Evolutionary conservation across 169 alveolate species (phyloP).

Genomic region (Cystoisospora suis): DNA sequence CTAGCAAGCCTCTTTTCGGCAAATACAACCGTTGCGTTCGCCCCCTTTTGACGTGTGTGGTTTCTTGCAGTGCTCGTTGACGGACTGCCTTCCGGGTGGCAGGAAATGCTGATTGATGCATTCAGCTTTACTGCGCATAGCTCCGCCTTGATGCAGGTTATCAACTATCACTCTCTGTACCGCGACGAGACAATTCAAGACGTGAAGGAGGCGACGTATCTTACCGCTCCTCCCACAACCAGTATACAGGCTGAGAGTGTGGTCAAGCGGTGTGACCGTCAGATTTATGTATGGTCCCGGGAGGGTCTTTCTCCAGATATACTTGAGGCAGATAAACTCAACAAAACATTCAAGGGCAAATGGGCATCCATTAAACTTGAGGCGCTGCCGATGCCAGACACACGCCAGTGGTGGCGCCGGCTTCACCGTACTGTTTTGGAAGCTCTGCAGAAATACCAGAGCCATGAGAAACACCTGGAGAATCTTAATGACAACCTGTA

Average conservation of each 20-base stretch:
- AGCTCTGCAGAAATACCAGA: constrained; percentile 40
- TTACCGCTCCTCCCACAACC: constrained; percentile 1
- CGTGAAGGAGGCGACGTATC: constrained; percentile 1
- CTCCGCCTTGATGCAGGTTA: constrained; percentile 53
- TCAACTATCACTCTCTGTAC: constrained; percentile 49
- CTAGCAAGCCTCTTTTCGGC: too few species aligned
- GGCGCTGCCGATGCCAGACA: constrained; percentile 59
- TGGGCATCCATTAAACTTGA: constrained; percentile 43
- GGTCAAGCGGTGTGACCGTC: constrained; percentile 38
- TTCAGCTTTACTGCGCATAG: constrained; percentile 62
- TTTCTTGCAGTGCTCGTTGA: not conserved
- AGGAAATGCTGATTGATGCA: not conserved
- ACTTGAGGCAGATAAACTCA: constrained; percentile 46
- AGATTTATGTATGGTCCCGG: constrained; percentile 49
- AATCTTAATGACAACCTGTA: constrained; percentile 50
- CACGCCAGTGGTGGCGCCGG: constrained; percentile 62
- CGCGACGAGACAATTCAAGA: constrained; percentile 47
- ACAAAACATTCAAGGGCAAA: constrained; percentile 44
- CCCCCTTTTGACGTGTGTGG: not conserved
- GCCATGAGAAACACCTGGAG: constrained; percentile 44
- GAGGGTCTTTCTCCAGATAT: constrained; percentile 43
- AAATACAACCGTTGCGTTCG: too few species aligned
- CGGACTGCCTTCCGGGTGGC: constrained; percentile 2
- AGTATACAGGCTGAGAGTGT: constrained; percentile 19
- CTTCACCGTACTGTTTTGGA: constrained; percentile 29